Percentiles rank a stretch among this genome's conserved stretches.
Conservation (phyloP, 371 early-diverging fungal species). For the Sporodiniella umbellata region DNA sequence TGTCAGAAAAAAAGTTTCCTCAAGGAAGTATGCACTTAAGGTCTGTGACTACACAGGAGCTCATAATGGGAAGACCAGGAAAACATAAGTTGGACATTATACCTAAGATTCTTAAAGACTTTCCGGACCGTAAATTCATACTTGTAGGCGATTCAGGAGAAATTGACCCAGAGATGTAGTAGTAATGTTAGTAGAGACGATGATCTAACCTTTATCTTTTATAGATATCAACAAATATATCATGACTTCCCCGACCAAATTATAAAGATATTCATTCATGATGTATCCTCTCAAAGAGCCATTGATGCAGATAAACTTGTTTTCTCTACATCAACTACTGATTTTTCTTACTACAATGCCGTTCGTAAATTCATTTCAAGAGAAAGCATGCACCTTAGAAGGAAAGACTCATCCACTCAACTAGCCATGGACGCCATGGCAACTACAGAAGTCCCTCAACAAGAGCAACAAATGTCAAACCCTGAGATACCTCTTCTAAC, state of each 20-base stretch:
- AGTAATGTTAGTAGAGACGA: not conserved
- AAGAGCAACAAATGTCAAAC: slow-evolving; percentile 26
- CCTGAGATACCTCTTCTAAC: slow-evolving; percentile 29
- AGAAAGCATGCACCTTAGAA: slow-evolving; percentile 14
- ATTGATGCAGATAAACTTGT: slow-evolving; percentile 26
- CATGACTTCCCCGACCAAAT: slow-evolving; percentile 50
- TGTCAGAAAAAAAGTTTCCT: slow-evolving; percentile 33
- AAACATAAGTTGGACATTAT: slow-evolving; percentile 41
- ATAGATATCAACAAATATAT: slow-evolving; percentile 45
- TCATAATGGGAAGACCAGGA: slow-evolving; percentile 30
- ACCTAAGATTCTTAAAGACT: slow-evolving; percentile 31
- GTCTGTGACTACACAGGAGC: slow-evolving; percentile 25
- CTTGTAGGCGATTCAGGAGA: slow-evolving; percentile 73
- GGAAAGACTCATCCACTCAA: slow-evolving; percentile 14
- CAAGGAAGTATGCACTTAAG: slow-evolving; percentile 45
- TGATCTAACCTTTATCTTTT: not conserved
- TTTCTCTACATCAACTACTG: slow-evolving; percentile 11
- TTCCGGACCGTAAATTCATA: slow-evolving; percentile 64
- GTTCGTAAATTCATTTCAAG: slow-evolving; percentile 25
- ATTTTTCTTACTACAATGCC: slow-evolving; percentile 20
- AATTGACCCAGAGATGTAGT: slow-evolving; percentile 60
- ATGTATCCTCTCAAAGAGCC: slow-evolving; percentile 52
- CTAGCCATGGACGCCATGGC: slow-evolving; percentile 42
- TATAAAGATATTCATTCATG: slow-evolving; percentile 65
- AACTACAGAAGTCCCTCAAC: slow-evolving; percentile 32